Base-by-base conservation (phyloP, 208 protist genomes). In the Strigomonas culicis region DNA sequence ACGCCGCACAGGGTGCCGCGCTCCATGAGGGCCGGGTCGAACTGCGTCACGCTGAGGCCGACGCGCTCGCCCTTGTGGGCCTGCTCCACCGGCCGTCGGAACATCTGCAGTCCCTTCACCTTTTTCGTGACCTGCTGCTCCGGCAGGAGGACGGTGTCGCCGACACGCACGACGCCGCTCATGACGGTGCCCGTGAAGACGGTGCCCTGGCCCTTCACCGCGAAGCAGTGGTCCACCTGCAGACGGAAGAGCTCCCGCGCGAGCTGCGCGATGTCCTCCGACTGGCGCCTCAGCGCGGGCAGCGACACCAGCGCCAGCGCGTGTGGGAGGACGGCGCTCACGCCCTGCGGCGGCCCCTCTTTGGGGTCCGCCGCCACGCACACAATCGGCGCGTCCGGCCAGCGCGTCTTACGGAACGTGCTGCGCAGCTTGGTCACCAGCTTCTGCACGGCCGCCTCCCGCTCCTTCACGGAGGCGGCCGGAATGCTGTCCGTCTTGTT, bases 191-290 rank as follows among this genome's bases (percentile, higher is more conserved):
- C 97, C 0, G 98, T 99, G 62, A 99, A 79, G 11, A 99, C 87
- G 11, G 94, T 97, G 39, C 97, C 98, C 64, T 99, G 95, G 8
- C 97, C 97, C 31, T 96, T 92, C 36, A 99, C 91, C 19, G 80
- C 79, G 77, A 99, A 99, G 85, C 98, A 99, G 77, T 99, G 98
- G 72, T 99, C 98, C 62, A 99, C 82, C 30, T 96, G 83, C 84
- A 98, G 96, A 51, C 97, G 68, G 52, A 99, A 98, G 13, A 36
- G 59, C 22, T 62, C 58, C 22, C 55, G 58, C 2, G 8, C 31
- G 13, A 44, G 24, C 25, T 34, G 65, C n/a, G 58, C 19, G 30
- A 73, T 75, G 30, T 86, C 39, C 15, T 34, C 59, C 0, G n/a
- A 27, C 7, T 74, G 59, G 46, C 81, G 61, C n/a, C n/a, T n/a